Conservation (phyloP, 1,139 yeast species). For the Taphrina sp. region DNA sequence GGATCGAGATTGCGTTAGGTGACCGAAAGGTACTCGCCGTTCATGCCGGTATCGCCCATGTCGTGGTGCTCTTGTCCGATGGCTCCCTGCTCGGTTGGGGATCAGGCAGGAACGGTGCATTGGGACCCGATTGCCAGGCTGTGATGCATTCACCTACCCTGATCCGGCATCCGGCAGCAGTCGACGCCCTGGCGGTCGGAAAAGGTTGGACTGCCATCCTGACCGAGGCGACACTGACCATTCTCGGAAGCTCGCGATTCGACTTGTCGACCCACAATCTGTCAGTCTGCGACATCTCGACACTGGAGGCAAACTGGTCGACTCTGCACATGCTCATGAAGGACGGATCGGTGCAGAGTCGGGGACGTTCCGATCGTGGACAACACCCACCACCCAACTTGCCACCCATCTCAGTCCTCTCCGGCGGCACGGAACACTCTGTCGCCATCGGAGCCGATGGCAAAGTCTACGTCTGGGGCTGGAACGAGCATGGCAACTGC, state of each 20-base stretch:
- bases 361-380: constrained; percentile 76
- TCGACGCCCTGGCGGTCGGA: constrained; percentile 10
- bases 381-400: constrained; percentile 50
- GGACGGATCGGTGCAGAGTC: constrained; percentile 47
- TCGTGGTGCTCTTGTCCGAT: constrained; percentile 50
- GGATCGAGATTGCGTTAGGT: constrained; percentile 38
- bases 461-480: constrained; percentile 77
- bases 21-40: constrained; percentile 39
- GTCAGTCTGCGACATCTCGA: background rate
- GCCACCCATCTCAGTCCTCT: constrained; percentile 40
- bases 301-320: constrained; percentile 61
- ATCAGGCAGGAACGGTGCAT: constrained; percentile 70
- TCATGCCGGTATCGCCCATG: constrained; percentile 58
- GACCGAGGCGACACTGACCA: background rate
- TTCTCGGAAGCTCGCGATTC: background rate
- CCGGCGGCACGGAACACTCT: constrained; percentile 88
- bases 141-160: constrained; percentile 7
- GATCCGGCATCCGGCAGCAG: background rate
- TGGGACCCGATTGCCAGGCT: constrained; percentile 42
- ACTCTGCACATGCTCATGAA: constrained; percentile 55
- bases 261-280: background rate
- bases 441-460: constrained; percentile 46
- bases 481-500: constrained; percentile 99
- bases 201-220: constrained; percentile 28
- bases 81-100: constrained; percentile 77